Conservation (phyloP, 176 grass and related monocot species). For the Hsuehochloa calcarea region DNA sequence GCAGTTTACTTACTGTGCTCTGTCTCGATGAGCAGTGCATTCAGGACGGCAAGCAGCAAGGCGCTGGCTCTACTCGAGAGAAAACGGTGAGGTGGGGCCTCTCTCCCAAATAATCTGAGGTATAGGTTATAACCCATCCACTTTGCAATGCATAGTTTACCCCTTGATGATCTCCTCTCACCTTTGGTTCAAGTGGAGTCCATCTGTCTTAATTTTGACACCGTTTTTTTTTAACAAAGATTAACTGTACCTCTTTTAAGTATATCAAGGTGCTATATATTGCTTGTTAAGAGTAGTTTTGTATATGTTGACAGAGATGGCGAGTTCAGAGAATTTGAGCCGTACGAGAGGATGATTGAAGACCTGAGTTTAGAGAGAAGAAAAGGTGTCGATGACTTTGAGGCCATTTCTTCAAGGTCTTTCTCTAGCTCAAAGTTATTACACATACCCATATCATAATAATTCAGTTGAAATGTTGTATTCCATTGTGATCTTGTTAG, state of each 20-base stretch:
- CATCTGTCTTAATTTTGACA: background rate
- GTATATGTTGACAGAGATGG: constrained; percentile 5
- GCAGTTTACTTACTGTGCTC: background rate
- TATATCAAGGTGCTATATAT: background rate
- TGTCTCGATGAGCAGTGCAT: background rate
- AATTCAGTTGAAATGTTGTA: background rate
- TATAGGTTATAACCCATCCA: background rate
- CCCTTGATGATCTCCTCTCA: background rate
- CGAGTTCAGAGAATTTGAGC: background rate
- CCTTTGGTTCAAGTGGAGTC: background rate
- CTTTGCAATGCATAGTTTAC: background rate
- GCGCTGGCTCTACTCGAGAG: background rate
- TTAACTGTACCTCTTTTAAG: background rate
- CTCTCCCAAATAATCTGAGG: constrained; percentile 15
- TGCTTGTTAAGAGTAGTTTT: background rate
- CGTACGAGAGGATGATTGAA: constrained; percentile 36
- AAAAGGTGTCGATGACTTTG: constrained; percentile 30
- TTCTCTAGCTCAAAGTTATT: background rate
- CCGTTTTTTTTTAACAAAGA: background rate
- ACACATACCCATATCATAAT: background rate
- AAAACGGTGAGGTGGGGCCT: constrained; percentile 27
- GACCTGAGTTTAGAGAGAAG: constrained; percentile 34
- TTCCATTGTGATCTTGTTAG: background rate
- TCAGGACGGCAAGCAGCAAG: background rate
- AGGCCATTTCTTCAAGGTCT: constrained; percentile 55